Evolutionary conservation across 1,139 yeast species (phyloP), one percentile per base, ranked within the genome.

Genomic region (Candida pseudoviswanathii): DNA sequence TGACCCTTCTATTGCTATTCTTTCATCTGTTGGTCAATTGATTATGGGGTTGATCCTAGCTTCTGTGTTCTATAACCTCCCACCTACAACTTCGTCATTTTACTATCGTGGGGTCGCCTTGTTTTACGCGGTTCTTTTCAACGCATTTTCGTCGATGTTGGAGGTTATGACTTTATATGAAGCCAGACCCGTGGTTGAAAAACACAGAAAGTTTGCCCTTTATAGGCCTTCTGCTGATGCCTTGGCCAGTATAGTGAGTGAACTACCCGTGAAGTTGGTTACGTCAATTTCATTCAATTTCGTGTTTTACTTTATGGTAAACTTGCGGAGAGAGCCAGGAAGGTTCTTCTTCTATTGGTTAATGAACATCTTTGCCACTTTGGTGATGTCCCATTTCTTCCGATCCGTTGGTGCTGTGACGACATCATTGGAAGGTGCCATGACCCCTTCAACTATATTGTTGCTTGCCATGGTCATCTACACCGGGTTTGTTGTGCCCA

Each of bases 181-280:
- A 46, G 77, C 80, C 46, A 76, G 89, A 61, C 82, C 82, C n/a
- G 78, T 84, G 57, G 72, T 83, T 46, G 80, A 80, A 54, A 84
- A 84, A 61, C 89, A 84, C 58, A 81, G 80, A 56, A 73, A 79
- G 24, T 84, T 78, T 59, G 84, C 86, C 3, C 73, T 84, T 65
- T 85, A 84, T 58, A 84, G 82, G 53, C 82, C 85, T 22, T 78
- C 87, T 26, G 85, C 85, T 16, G 88, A 84, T 63, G 83, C 87
- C 3, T 61, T 83, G 45, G 85, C 84, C 50, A 76, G 77, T 50
- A 71, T 83, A 56, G 62, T 83, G 46, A 77, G 86, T 30, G 85
- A 82, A 58, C 63, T 83, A 45, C 89, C 89, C 3, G 67, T 76
- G 27, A 83, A 84, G 60, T 51, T 80, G 8, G 52, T 70, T 32